Evolutionary conservation across 495 filamentous ascomycete species (phyloP).

Genomic region (Aspergillus biplanus): DNA sequence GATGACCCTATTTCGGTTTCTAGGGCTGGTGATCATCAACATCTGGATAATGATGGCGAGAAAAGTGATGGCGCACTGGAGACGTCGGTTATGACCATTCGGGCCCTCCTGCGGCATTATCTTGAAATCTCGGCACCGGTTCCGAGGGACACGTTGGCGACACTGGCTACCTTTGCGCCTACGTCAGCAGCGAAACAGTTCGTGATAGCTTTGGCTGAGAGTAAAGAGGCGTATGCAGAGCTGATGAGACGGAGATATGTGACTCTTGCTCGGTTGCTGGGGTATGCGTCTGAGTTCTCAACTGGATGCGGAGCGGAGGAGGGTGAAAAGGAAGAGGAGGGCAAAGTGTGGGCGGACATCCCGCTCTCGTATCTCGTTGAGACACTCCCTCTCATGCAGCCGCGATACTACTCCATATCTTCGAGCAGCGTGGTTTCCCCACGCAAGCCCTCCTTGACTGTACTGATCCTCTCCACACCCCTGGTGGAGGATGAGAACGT

Average conservation of each 20-base stretch:
- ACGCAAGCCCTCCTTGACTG: conserved; percentile 47
- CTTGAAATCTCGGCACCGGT: conserved; percentile 54
- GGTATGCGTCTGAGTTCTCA: background rate
- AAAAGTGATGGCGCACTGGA: conserved; percentile 21
- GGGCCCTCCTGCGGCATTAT: conserved; percentile 49
- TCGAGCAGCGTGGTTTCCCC: conserved; percentile 51
- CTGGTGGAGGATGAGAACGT: conserved; percentile 31
- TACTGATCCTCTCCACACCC: conserved; percentile 38
- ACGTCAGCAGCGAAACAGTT: conserved; percentile 38
- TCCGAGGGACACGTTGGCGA: conserved; percentile 44
- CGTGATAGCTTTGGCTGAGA: conserved; percentile 35
- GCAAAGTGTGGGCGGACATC: conserved; percentile 37
- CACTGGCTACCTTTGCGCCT: conserved; percentile 50
- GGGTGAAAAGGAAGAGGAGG: background rate
- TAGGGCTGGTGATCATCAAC: conserved; percentile 15
- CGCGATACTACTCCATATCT: conserved; percentile 60
- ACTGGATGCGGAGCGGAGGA: background rate
- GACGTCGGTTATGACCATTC: conserved; percentile 41
- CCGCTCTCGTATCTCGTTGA: conserved; percentile 53
- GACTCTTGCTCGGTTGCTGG: conserved; percentile 45
- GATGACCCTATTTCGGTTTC: conserved; percentile 34
- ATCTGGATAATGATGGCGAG: conserved; percentile 29
- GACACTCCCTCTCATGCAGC: conserved; percentile 43
- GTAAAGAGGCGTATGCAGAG: conserved; percentile 39
- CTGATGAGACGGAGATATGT: conserved; percentile 39